Percentiles rank a stretch among this genome's conserved stretches.
Conservation (phyloP, 106 monocot genomes). For the Acanthochlamys bracteata region DNA sequence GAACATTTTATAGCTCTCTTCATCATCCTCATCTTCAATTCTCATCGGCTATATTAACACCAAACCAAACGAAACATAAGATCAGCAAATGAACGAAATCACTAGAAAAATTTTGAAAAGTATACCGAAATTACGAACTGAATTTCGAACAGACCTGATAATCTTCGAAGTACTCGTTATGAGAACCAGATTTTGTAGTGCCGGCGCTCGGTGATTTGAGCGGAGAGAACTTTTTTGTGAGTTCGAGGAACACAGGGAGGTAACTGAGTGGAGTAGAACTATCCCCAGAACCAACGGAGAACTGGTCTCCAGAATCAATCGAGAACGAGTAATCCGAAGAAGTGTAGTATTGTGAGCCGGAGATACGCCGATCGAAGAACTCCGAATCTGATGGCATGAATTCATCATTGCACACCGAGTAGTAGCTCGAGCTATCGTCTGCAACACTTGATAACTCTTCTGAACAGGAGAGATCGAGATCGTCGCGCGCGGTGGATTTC, state of each 20-base stretch:
- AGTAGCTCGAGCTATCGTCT: conserved; percentile 24
- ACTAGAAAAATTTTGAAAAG: background rate
- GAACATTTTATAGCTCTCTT: conserved; percentile 74
- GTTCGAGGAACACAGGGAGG: conserved; percentile 44
- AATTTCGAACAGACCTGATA: conserved; percentile 40
- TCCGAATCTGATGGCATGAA: conserved; percentile 34
- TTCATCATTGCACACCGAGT: conserved; percentile 45
- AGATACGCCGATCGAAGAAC: conserved; percentile 14
- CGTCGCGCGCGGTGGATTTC: conserved; percentile 12
- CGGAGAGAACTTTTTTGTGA: conserved; percentile 5
- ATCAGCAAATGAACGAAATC: background rate
- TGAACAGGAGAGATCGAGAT: conserved; percentile 45
- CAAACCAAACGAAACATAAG: background rate
- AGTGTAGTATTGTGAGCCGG: conserved; percentile 8
- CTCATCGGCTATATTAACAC: conserved; percentile 32
- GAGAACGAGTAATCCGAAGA: conserved; percentile 35
- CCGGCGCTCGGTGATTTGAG: background rate
- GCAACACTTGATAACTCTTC: conserved; percentile 31
- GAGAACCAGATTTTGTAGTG: background rate
- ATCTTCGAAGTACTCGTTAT: conserved; percentile 27
- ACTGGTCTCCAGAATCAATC: conserved; percentile 29
- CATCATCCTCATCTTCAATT: conserved; percentile 63
- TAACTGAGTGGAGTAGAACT: conserved; percentile 34
- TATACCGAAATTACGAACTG: background rate
- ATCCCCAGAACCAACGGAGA: conserved; percentile 38